Conservation (phyloP, 2,329 filamentous ascomycete genomes). For the Dactylellina cionopaga region DNA sequence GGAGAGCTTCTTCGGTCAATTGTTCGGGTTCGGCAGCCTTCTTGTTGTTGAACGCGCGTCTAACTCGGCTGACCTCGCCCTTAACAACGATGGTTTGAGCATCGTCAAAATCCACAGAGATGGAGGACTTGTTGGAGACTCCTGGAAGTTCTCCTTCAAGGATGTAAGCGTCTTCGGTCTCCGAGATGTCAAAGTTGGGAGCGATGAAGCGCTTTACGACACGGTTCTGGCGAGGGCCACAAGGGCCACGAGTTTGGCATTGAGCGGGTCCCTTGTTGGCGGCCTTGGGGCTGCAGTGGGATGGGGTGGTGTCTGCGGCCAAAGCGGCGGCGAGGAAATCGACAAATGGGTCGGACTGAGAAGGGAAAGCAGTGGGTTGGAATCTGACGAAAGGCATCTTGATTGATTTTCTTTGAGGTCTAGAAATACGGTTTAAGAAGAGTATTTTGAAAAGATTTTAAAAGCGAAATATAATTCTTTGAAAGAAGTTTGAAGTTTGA, state of each 20-base stretch:
- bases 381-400: slow-evolving; percentile 51
- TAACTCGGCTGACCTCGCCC: slow-evolving; percentile 74
- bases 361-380: slow-evolving; percentile 27
- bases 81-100: slow-evolving; percentile 76
- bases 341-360: slow-evolving; percentile 36
- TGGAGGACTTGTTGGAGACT: slow-evolving; percentile 73
- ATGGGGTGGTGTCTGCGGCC: slow-evolving; percentile 22
- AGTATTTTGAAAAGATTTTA: slow-evolving; percentile 22
- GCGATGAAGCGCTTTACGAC: slow-evolving; percentile 39
- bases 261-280: slow-evolving; percentile 28
- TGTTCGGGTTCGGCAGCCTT: slow-evolving; percentile 62
- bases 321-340: slow-evolving; percentile 40
- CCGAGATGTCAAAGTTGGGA: slow-evolving; percentile 76
- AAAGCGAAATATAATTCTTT: neutral
- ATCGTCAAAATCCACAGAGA: slow-evolving; percentile 82
- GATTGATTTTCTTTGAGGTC: slow-evolving; percentile 20
- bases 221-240: slow-evolving; percentile 29
- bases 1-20: slow-evolving; percentile 52
- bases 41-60: slow-evolving; percentile 65
- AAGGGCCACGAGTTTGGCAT: slow-evolving; percentile 32
- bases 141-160: slow-evolving; percentile 83
- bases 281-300: neutral
- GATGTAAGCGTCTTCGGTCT: slow-evolving; percentile 75
- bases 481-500: neutral
- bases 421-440: slow-evolving; percentile 4